phyloP scores from a whole-genome alignment of 2,329 filamentous ascomycete species.

The Calonectria hawksworthii region DNA sequence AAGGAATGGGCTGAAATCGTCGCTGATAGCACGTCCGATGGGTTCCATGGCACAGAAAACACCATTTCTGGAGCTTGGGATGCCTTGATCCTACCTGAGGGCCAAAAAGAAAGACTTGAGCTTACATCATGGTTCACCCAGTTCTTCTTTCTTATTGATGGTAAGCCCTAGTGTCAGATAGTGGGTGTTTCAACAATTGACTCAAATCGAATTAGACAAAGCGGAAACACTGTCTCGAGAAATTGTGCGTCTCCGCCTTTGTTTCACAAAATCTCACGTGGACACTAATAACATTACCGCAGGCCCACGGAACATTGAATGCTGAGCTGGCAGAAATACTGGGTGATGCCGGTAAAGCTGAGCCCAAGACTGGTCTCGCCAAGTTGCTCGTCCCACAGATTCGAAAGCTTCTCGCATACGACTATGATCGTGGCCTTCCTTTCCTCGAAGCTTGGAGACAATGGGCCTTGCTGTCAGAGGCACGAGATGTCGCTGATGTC shows the following conservation, averaged over 20 bases:
- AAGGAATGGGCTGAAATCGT: neutral
- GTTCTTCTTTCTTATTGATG: slow-evolving; percentile 8
- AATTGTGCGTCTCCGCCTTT: neutral
- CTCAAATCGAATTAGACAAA: neutral
- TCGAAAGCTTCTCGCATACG: neutral
- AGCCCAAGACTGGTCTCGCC: neutral
- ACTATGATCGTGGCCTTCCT: neutral
- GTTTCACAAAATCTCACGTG: neutral
- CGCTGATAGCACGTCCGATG: neutral
- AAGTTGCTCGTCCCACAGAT: neutral
- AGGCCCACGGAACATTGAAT: neutral
- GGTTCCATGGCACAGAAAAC: neutral
- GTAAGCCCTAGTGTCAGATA: neutral
- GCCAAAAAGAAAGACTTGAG: neutral
- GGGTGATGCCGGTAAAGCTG: neutral
- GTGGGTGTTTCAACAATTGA: neutral
- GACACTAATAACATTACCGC: neutral
- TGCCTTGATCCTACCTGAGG: neutral
- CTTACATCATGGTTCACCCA: neutral
- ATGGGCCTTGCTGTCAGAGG: neutral
- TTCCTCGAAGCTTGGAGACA: neutral
- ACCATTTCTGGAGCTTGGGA: neutral
- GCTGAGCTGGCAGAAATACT: neutral
- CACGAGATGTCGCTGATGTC: neutral
- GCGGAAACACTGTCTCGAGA: neutral